A percentile compares a stretch with the other conserved stretches of the same genome.
Conservation (phyloP, 2,329 filamentous ascomycete species). For the Hymenoscyphus linearis region DNA sequence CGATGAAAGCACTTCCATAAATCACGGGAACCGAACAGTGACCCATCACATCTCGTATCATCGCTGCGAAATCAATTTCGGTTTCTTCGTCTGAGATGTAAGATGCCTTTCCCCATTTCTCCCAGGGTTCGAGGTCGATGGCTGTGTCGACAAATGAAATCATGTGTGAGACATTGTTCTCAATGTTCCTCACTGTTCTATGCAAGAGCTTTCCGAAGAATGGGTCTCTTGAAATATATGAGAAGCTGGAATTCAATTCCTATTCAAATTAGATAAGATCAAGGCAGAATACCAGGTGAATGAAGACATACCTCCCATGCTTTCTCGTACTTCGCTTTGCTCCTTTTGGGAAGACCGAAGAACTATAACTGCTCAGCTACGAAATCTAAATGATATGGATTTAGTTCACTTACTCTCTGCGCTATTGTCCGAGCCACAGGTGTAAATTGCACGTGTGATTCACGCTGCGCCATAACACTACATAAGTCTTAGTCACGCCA, state of each 20-base stretch:
- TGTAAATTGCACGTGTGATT: conserved; percentile 19
- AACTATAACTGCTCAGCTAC: conserved; percentile 20
- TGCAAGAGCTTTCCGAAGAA: conserved; percentile 39
- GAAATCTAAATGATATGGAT: neutral
- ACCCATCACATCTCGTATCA: conserved; percentile 54
- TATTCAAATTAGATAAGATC: conserved; percentile 33
- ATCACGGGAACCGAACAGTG: conserved; percentile 43
- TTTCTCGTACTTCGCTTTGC: conserved; percentile 21
- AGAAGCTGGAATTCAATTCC: conserved; percentile 30
- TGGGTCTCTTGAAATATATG: conserved; percentile 42
- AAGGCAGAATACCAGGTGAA: conserved; percentile 29
- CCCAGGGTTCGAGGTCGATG: conserved; percentile 59
- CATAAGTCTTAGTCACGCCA: conserved; percentile 9
- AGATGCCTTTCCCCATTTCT: conserved; percentile 44
- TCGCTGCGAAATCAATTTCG: conserved; percentile 45
- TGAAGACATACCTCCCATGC: conserved; percentile 22
- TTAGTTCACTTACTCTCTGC: conserved; percentile 15
- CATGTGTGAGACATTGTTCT: conserved; percentile 46
- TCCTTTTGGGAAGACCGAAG: conserved; percentile 25
- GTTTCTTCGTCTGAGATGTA: conserved; percentile 41
- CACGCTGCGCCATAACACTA: conserved; percentile 24
- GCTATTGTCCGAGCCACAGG: conserved; percentile 19
- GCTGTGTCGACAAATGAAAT: conserved; percentile 53
- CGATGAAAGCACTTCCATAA: conserved; percentile 47
- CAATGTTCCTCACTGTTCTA: conserved; percentile 35